phyloP scores from a whole-genome alignment of 2,329 filamentous ascomycete genomes.

The Colletotrichum musae region DNA sequence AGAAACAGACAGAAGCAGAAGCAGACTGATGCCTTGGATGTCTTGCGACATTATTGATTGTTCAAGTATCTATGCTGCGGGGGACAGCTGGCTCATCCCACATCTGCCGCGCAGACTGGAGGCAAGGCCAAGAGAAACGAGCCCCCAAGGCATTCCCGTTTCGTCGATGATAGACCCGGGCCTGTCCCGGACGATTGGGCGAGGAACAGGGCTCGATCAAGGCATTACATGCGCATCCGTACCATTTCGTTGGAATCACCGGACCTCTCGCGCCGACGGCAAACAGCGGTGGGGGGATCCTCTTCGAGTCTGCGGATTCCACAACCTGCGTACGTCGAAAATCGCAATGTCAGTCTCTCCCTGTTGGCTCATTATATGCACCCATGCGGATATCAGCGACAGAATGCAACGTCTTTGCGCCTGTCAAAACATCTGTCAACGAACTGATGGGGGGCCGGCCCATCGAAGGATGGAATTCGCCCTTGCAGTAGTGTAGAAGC shows the following conservation, averaged over 20 bases:
- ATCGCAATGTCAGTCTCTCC: conserved; percentile 2
- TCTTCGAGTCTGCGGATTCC: not conserved
- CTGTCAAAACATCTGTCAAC: not conserved
- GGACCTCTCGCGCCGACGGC: conserved; percentile 1
- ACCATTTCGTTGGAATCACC: conserved; percentile 13
- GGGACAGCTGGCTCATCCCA: not conserved
- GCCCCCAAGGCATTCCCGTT: conserved; percentile 10
- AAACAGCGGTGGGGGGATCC: conserved; percentile 9
- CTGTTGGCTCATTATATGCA: not conserved
- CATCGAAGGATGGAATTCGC: not conserved
- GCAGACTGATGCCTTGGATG: not conserved
- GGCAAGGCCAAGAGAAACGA: conserved; percentile 13
- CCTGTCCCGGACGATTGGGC: conserved; percentile 13
- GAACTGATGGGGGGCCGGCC: not conserved
- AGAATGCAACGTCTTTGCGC: conserved; percentile 3
- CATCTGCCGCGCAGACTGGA: conserved; percentile 22
- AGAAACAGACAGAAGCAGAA: not conserved
- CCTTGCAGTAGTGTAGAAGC: not conserved
- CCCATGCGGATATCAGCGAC: not conserved
- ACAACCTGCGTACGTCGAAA: conserved; percentile 1
- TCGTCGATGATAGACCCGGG: conserved; percentile 17
- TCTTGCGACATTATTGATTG: conserved; percentile 14
- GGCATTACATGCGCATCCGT: conserved; percentile 13
- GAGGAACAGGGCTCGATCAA: conserved; percentile 17
- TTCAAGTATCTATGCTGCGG: conserved; percentile 5